Conservation (phyloP, 805 yeast genomes). For the Wickerhamiella sorbophila region DNA sequence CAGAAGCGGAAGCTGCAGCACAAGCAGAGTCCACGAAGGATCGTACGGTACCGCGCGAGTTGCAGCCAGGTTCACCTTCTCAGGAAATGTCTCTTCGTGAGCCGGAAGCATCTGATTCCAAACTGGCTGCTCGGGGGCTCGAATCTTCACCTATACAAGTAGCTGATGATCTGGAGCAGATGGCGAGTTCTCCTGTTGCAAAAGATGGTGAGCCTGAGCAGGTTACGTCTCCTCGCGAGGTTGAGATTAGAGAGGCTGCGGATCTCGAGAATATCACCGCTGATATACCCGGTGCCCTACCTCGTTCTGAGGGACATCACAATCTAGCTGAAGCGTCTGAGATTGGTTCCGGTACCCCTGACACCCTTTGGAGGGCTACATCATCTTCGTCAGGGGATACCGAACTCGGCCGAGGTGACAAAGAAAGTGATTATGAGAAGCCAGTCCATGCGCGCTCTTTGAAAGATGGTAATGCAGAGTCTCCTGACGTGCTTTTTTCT, state of each 20-base stretch:
- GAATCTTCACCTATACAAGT: background rate
- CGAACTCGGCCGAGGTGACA: too few species aligned
- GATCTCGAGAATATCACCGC: slow-evolving; percentile 1
- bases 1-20: too few species aligned
- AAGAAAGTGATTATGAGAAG: too few species aligned
- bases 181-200: background rate
- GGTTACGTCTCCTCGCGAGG: background rate
- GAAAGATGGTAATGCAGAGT: too few species aligned
- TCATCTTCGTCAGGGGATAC: background rate
- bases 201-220: background rate
- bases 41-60: background rate
- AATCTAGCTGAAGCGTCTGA: background rate
- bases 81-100: background rate
- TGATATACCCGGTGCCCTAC: slow-evolving; percentile 1
- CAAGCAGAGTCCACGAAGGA: background rate
- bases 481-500: too few species aligned
- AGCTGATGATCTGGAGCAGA: background rate
- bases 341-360: background rate
- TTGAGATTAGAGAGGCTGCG: background rate
- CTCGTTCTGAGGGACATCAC: background rate
- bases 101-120: background rate
- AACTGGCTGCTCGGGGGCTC: background rate
- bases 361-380: background rate
- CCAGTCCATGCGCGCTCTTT: too few species aligned
- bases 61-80: background rate